These are phyloP conservation scores for Paramecium octaurelia DNA, from an alignment of 73 alveolate species.

Conservation along the genomic window DNA sequence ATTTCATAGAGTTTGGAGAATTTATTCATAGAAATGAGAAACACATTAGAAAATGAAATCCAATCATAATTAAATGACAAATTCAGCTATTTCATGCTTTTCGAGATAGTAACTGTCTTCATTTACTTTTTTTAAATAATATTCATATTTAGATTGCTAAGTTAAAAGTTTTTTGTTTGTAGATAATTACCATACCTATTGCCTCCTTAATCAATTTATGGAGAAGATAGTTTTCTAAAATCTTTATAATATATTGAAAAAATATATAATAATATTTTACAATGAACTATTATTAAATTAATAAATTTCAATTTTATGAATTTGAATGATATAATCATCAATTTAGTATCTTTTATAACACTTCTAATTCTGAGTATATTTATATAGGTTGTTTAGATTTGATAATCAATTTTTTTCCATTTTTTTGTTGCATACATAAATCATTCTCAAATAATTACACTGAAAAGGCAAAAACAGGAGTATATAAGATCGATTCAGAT, in stretches of 20 bases:
- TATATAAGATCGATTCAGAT: background rate
- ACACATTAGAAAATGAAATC: background rate
- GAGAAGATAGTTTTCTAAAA: conserved; percentile 2
- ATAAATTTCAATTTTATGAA: background rate
- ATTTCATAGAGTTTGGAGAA: background rate
- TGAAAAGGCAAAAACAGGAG: background rate
- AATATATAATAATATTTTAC: background rate
- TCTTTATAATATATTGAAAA: background rate
- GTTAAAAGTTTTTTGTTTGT: background rate
- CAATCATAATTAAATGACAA: background rate
- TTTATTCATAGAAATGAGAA: background rate
- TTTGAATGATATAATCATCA: background rate
- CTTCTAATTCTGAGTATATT: background rate
- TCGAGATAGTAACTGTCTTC: background rate
- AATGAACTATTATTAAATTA: background rate
- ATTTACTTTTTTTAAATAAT: background rate
- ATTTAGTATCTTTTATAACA: background rate
- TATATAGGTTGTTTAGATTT: background rate
- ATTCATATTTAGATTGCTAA: background rate
- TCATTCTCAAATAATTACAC: background rate
- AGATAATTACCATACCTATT: background rate
- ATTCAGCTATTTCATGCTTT: background rate
- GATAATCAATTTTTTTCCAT: background rate
- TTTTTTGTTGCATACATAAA: background rate
- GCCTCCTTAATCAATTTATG: conserved; percentile 16